Conservation (phyloP, 139 green algal genomes). For the Mesotaenium endlicherianum region DNA sequence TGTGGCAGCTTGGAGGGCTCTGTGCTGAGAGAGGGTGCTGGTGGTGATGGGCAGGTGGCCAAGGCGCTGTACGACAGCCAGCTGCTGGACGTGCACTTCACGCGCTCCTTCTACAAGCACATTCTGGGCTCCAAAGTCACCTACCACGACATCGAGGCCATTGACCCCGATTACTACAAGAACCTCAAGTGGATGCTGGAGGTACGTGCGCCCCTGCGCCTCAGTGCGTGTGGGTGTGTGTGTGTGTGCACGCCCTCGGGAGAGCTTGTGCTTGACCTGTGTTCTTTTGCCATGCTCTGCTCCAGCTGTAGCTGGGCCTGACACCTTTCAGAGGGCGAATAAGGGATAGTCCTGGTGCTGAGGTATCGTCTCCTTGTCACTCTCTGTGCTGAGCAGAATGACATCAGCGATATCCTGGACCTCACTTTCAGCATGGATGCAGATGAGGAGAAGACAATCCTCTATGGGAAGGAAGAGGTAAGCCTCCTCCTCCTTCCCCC, state of each 20-base stretch:
- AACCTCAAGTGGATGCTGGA: conserved; percentile 89
- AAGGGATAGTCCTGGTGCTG: too few relatives aligned
- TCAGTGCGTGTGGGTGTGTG: neutral
- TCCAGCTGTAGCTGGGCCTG: neutral
- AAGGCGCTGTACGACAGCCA: conserved; percentile 85
- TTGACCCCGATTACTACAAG: conserved; percentile 96
- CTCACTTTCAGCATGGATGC: conserved; percentile 80
- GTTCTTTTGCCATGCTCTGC: neutral
- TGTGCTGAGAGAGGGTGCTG: too few relatives aligned
- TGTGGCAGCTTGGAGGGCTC: too few relatives aligned
- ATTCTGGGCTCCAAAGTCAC: conserved; percentile 84
- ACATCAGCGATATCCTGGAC: conserved; percentile 92
- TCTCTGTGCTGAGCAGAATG: conserved; percentile 60
- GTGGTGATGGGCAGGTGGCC: conserved; percentile 36
- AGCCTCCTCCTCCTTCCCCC: neutral
- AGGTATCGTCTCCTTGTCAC: neutral
- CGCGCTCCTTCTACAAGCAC: conserved; percentile 99
- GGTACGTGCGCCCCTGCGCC: neutral
- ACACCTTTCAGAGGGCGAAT: neutral
- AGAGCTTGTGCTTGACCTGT: neutral
- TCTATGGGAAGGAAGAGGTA: conserved; percentile 51
- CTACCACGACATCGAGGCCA: conserved; percentile 93
- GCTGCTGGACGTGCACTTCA: conserved; percentile 92
- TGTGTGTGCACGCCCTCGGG: neutral
- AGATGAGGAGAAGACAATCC: conserved; percentile 53